Base-by-base conservation (phyloP, 805 yeast species). In the Hagleromyces aurorensis region DNA sequence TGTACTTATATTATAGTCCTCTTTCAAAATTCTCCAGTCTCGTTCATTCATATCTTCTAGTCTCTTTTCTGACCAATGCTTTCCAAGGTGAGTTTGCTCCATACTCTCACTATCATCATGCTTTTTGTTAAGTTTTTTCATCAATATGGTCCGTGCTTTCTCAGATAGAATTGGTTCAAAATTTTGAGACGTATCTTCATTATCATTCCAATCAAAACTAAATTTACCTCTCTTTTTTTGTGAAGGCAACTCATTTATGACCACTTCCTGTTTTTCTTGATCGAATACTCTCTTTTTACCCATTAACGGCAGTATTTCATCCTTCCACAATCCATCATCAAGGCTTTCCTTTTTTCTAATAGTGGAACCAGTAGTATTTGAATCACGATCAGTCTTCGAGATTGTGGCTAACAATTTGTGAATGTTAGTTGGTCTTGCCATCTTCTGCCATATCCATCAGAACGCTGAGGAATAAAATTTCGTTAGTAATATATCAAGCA, bases 11-110 rank as follows among this genome's bases (percentile, higher is more conserved):
- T 70, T 70, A 50, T 62, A 82, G 41, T 87, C 95, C 44, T 84
- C 93, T 40, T 69, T 70, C 52, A 89, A 63, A 19, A 85, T 78
- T 34, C 95, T 66, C 97, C 97, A 89, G 53, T 91, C 97, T 39
- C 96, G 64, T 1, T 66, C 61, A 0, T 72, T 70, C 97, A 89
- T 86, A 22, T 70, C 65, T 0, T 55, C 54, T 2, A 75, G 55
- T 0, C 69, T 52, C 46, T 89, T 91, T 22, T 73, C 65, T 0
- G 73, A 57, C 97, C 97, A 91, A 37, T 58, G 61, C 32, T 46
- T 37, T 15, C 54, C 55, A 40, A 46, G 37, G 21, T 43, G 49
- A 19, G 35, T 27, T 35, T 27, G 35, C 32, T 32, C 46, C 18
- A 32, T 31, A 21, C 27, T 15, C 20, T 35, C 45, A 40, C 24